These are phyloP conservation scores for Zygotorulaspora chibaensis DNA, from an alignment of 805 yeast species.

Conservation along the genomic window DNA sequence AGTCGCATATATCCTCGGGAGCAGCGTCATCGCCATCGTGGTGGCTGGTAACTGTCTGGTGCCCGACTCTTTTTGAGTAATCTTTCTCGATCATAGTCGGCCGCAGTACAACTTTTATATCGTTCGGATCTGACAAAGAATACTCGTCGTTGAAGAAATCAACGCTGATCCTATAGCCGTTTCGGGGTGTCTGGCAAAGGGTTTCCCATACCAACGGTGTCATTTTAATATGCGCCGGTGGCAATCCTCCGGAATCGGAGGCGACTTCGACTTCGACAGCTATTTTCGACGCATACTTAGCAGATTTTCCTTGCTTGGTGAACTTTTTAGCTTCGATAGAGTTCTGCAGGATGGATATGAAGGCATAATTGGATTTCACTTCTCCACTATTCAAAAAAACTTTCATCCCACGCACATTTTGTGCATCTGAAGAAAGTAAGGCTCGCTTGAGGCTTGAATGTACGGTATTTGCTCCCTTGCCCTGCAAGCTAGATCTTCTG, in stretches of 20 bases:
- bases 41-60: not conserved
- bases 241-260: conserved; percentile 6
- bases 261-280: conserved; percentile 12
- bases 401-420: not conserved
- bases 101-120: conserved; percentile 4
- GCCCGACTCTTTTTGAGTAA: conserved; percentile 1
- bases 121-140: not conserved
- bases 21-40: not conserved
- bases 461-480: not conserved
- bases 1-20: conserved; percentile 6
- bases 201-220: conserved; percentile 44
- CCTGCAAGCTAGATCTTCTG: conserved; percentile 10
- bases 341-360: conserved; percentile 28
- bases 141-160: conserved; percentile 33
- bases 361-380: conserved; percentile 26
- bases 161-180: conserved; percentile 37
- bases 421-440: not conserved
- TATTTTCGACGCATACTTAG: conserved; percentile 19
- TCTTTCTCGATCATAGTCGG: conserved; percentile 5
- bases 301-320: conserved; percentile 32
- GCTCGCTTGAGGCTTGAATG: conserved; percentile 4
- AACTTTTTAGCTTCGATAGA: conserved; percentile 14
- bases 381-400: conserved; percentile 6
- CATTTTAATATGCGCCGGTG: conserved; percentile 35
- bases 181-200: conserved; percentile 42